Evolutionary conservation across 1,284 basidiomycete genomes (phyloP).

Genomic region (Abortiporus biennis): DNA sequence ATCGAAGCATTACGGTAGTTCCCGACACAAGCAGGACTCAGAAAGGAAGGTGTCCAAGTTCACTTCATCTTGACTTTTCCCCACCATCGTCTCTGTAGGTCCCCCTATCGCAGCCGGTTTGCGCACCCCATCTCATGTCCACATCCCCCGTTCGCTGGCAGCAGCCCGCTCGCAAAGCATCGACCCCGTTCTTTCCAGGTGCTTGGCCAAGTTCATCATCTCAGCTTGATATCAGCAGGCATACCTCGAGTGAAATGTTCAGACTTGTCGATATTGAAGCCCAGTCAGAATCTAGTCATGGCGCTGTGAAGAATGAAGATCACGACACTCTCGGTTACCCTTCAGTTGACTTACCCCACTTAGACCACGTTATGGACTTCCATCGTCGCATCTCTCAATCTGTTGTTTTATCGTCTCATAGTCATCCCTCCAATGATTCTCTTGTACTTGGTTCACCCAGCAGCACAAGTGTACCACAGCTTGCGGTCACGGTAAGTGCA

Average conservation of each 20-base stretch:
- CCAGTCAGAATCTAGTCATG: background rate
- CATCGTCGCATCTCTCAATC: conserved; percentile 24
- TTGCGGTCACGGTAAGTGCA: too few species aligned
- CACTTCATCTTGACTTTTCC: background rate
- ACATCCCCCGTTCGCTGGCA: conserved; percentile 15
- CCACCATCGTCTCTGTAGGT: background rate
- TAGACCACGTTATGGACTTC: conserved; percentile 25
- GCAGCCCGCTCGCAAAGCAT: conserved; percentile 13
- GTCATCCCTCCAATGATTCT: too few species aligned
- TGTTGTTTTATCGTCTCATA: too few species aligned
- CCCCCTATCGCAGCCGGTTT: background rate
- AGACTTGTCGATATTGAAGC: conserved; percentile 6
- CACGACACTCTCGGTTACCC: background rate
- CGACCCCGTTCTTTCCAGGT: conserved; percentile 22
- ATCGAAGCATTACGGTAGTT: conserved; percentile 5
- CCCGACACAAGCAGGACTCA: conserved; percentile 1
- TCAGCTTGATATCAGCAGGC: conserved; percentile 5
- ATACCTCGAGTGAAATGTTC: conserved; percentile 11
- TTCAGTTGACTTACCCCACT: conserved; percentile 15
- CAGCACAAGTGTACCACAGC: too few species aligned
- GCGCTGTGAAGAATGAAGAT: background rate
- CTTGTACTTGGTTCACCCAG: too few species aligned
- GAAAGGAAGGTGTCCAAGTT: conserved; percentile 4
- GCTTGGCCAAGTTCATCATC: conserved; percentile 22
- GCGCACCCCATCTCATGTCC: conserved; percentile 11